Conservation (phyloP, 306 rosid genomes). For the Neltuma alba region DNA sequence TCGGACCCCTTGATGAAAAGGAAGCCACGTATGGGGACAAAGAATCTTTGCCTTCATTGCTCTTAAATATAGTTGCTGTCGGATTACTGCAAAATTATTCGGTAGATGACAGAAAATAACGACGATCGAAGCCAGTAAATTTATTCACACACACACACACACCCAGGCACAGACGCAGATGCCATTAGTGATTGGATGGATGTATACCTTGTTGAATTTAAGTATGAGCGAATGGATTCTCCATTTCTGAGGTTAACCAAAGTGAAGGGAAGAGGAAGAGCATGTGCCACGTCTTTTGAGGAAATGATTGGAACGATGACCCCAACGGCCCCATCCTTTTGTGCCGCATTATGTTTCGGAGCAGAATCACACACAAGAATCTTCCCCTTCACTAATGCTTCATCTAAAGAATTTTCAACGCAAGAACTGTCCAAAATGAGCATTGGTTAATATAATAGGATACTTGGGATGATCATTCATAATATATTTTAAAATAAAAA, state of each 20-base stretch:
- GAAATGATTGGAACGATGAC: background rate
- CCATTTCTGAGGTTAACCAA: background rate
- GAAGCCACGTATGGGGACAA: constrained; percentile 40
- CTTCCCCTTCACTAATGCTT: background rate
- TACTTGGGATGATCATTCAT: too few species aligned
- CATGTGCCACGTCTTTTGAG: background rate
- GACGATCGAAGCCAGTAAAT: too few species aligned
- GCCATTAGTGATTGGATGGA: too few species aligned
- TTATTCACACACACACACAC: too few species aligned
- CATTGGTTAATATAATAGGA: too few species aligned
- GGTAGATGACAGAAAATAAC: background rate
- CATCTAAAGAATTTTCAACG: background rate
- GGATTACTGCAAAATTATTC: constrained; percentile 34
- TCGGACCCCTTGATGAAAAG: constrained; percentile 59
- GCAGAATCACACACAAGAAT: background rate
- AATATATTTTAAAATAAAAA: too few species aligned
- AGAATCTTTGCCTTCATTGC: constrained; percentile 19
- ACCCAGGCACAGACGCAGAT: too few species aligned
- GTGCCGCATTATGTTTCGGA: too few species aligned
- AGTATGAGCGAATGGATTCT: background rate
- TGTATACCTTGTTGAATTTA: background rate
- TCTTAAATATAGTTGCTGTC: constrained; percentile 41
- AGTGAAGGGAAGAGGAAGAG: background rate
- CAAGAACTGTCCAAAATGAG: background rate
- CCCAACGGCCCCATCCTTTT: background rate